Evolutionary conservation across 2,329 filamentous ascomycete species (phyloP), one percentile per base, ranked within the genome.

Genomic region (Tolypocladium sp.): DNA sequence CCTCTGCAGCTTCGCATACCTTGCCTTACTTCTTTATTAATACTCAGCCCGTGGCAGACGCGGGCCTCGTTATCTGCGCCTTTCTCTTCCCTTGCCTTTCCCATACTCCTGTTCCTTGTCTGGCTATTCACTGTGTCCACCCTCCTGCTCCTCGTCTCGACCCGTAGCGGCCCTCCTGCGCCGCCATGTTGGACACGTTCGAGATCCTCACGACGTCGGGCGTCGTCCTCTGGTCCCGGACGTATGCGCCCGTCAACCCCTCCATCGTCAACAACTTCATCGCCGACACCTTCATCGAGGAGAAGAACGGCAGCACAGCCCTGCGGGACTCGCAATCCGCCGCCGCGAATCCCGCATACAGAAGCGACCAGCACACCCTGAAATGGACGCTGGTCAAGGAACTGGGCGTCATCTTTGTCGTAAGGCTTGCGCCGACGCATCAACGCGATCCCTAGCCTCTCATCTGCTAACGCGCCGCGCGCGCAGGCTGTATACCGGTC

Each of bases 171-270:
- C 27, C 46, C 25, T 15, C 53, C 56, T 46, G 25, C 60, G 56
- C 59, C 67, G 72, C 66, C 60, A 97, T 97, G 93, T 78, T 99
- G 76, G 94, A 99, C 78, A 89, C 90, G 20, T 99, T 99, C 73
- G 93, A 99, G 76, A 94, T 99, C 65, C 76, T 99, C 62, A 97
- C 93, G 61, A 96, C 93, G 42, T 96, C 92, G 4, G 94, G 94
- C 59, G 92, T 99, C 63, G 94, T 99, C 60, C 84, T 99, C 58
- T 99, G 94, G 94, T 97, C 93, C 62, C 88, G 90, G 71, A 88
- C 86, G 33, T 96, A 93, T 73, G 86, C 88, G 58, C 82, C 88
- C 2, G 86, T 96, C 70, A 92, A 86, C 71, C 84, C 90, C 51
- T 86, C 89, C 67, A 81, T 97, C 64, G 87, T 99, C 79, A 97